Evolutionary conservation across 306 rosid genomes (phyloP).

Genomic region (Malus sylvestris): DNA sequence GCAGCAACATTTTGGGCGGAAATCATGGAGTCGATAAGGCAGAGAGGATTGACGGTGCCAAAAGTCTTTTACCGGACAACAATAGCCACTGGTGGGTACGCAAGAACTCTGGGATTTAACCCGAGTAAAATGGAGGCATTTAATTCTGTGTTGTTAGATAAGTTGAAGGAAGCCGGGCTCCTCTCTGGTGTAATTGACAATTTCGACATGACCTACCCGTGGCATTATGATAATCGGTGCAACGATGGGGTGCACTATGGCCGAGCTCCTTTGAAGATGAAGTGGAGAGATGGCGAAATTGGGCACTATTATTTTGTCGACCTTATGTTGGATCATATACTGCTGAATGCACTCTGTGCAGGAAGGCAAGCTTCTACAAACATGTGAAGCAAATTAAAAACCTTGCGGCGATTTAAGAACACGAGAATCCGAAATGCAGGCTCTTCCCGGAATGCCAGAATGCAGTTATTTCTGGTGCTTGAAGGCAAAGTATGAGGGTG

Average conservation of each 20-base stretch:
- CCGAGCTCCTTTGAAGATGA: conserved; percentile 61
- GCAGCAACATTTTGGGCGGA: conserved; percentile 82
- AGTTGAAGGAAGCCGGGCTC: conserved; percentile 54
- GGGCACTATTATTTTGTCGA: conserved; percentile 93
- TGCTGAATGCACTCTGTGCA: conserved; percentile 65
- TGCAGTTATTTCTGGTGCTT: not conserved
- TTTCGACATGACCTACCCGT: conserved; percentile 84
- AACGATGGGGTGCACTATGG: conserved; percentile 92
- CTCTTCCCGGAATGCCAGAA: conserved; percentile 3
- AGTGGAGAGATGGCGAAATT: conserved; percentile 77
- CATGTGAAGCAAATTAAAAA: not conserved
- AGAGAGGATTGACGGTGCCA: conserved; percentile 56
- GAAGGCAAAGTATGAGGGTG: conserved; percentile 12
- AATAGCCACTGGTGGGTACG: conserved; percentile 78
- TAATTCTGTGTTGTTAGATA: conserved; percentile 62
- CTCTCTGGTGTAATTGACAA: conserved; percentile 65
- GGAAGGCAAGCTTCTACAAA: conserved; percentile 20
- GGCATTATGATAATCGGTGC: conserved; percentile 85
- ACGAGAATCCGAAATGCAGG: not conserved
- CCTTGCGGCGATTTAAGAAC: not conserved
- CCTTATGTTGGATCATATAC: conserved; percentile 79
- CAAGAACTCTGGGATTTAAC: conserved; percentile 64
- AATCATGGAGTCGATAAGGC: conserved; percentile 42
- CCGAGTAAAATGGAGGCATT: conserved; percentile 84
- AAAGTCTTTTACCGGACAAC: conserved; percentile 68